Evolutionary conservation across 306 rosid species (phyloP).

Genomic region (Luffa aegyptiaca): DNA sequence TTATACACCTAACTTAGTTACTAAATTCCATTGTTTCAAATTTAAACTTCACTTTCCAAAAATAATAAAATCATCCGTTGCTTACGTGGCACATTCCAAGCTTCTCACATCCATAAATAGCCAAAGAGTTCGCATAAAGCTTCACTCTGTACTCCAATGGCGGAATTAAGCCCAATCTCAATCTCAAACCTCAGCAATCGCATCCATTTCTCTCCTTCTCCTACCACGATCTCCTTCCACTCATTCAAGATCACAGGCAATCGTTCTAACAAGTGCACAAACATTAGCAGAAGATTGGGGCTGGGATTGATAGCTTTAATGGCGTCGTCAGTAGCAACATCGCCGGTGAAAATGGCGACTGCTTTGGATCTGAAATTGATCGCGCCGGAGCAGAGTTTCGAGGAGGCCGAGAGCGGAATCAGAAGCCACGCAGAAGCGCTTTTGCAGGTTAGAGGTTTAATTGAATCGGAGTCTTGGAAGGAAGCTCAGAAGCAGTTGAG

Average conservation of each 20-base stretch:
- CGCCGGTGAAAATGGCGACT: constrained; percentile 18
- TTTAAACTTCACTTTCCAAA: background rate
- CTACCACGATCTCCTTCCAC: background rate
- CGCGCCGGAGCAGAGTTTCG: constrained; percentile 24
- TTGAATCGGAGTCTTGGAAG: constrained; percentile 52
- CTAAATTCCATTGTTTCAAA: too few species aligned
- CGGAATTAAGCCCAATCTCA: background rate
- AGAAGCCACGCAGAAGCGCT: constrained; percentile 23
- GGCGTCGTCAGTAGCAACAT: constrained; percentile 11
- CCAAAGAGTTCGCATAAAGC: background rate
- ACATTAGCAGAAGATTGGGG: constrained; percentile 8
- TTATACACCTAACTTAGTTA: too few species aligned
- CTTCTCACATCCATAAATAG: background rate
- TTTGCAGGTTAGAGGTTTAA: constrained; percentile 28
- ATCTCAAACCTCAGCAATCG: background rate
- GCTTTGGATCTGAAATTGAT: constrained; percentile 35
- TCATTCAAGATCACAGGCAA: background rate
- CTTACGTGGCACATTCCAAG: background rate
- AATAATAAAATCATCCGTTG: background rate
- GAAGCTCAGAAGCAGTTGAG: constrained; percentile 48
- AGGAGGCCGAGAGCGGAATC: constrained; percentile 35
- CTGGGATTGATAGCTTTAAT: constrained; percentile 12
- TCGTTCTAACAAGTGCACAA: background rate
- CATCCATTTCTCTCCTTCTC: background rate
- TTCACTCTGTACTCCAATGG: background rate